Evolutionary conservation across 805 yeast species (phyloP), one percentile per base, ranked within the genome.

Genomic region (Kazachstania martiniae): DNA sequence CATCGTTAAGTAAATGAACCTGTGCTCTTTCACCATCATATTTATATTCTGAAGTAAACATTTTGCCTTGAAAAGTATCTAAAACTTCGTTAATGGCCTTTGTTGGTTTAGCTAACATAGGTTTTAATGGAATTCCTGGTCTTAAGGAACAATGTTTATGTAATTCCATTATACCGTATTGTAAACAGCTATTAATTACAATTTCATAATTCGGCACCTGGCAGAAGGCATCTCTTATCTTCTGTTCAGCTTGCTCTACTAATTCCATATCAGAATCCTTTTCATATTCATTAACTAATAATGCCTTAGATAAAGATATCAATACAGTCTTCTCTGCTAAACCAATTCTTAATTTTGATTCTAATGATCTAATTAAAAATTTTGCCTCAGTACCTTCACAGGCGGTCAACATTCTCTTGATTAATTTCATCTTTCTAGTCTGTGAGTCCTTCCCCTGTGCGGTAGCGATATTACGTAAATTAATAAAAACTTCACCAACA

Each of bases 1-100:
- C 89, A 44, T 69, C 69, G 0, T 66, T 56, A 10, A 83, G 56
- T 18, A 79, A 56, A 56, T 91, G 98, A 8, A 91, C 78, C 54
- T 91, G 98, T 0, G 97, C 97, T 46, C 98, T 71, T 59, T 91
- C 98, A 28, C 98, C 98, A 54, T 91, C 98, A 49, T 91, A 91
- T 51, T 91, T 91, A 60, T 87, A 91, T 54, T 91, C 98, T 55
- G 96, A 89, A 0, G 96, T 87, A 51, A 91, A 91, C 36, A 72
- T 72, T 43, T 77, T 79, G 28, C 77, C 85, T 42, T 80, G 81
- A 53, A 91, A 87, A 35, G 94, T 65, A 53, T 91, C 95, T 39
- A 91, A 65, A 1, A 91, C 83, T 52, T 91, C 98, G n/a, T 81
- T 72, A 22, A 91, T 77, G 2, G 95, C 72, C 51, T 91, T 89